Evolutionary conservation across 495 filamentous ascomycete genomes (phyloP), one percentile per base, ranked within the genome.

Genomic region (Daldinia bambusicola): DNA sequence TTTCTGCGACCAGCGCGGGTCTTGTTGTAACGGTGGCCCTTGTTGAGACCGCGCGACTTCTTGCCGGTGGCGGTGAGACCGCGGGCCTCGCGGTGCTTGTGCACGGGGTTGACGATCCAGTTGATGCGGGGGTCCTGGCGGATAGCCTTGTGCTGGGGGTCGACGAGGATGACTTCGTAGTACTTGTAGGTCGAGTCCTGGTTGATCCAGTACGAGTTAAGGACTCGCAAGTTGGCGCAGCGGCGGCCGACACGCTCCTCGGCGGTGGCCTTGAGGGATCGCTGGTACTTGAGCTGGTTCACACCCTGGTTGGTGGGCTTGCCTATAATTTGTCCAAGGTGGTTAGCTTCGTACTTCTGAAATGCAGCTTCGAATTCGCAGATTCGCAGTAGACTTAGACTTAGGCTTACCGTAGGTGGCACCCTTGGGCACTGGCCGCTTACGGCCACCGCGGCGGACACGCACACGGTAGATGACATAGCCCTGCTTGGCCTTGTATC

Each of bases 151-250:
- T 99, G 95, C 87, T 96, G 90, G 79, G 95, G 96, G 87, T 99
- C 95, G 81, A 99, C 96, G 75, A 98, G 92, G 87, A 99, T 98
- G 83, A 99, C 89, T 86, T 99, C 95, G 86, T 89, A 99, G 90
- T 98, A 99, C 89, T 99, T 99, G 92, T 98, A 99, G 85, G 95
- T 98, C 61, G 94, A 97, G 88, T 99, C 95, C 89, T 99, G 95
- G 89, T 99, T 99, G 90, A 98, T 93, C 95, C 95, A 99, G 93
- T 99, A 99, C 75, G 94, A 97, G 89, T 98, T 99, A 81, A 99
- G 89, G 75, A 99, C 96, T 75, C 95, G 92, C 83, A 99, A 85
- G 87, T 99, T 99, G 85, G 94, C 93, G 87, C 93, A 97, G 80
- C 94, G 94, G 82, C 95, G 94, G 78, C 96, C 95, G 79, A 98